Conservation (phyloP, 1,139 yeast genomes). For the Groenewaldozyma auringiensis region DNA sequence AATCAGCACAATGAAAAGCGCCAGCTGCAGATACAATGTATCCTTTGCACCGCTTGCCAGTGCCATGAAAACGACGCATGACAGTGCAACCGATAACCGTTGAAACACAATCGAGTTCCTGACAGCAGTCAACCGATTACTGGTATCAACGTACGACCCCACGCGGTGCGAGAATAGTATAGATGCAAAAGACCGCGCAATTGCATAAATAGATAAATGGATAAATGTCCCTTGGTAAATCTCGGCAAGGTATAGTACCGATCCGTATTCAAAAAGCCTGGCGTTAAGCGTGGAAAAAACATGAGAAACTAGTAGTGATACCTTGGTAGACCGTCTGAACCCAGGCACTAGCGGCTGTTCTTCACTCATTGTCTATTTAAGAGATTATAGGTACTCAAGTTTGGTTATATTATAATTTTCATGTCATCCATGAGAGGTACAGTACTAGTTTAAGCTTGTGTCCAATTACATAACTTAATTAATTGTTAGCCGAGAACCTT, state of each 20-base stretch:
- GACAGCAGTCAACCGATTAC: conserved; percentile 26
- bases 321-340: neutral
- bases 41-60: conserved; percentile 15
- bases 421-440: too few relatives aligned
- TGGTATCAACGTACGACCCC: conserved; percentile 25
- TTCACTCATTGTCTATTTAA: neutral
- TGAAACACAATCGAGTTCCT: conserved; percentile 30
- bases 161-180: conserved; percentile 26
- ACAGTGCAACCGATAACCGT: conserved; percentile 27
- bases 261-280: conserved; percentile 32
- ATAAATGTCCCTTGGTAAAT: conserved; percentile 27
- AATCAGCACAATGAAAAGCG: conserved; percentile 17
- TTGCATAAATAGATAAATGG: conserved; percentile 31
- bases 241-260: conserved; percentile 29
- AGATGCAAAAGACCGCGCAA: conserved; percentile 26
- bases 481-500: too few relatives aligned
- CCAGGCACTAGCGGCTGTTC: neutral
- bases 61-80: conserved; percentile 21
- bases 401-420: too few relatives aligned
- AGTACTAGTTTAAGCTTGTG: too few relatives aligned
- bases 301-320: conserved; percentile 26
- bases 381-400: neutral
- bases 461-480: too few relatives aligned
- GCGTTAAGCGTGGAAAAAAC: conserved; percentile 33
- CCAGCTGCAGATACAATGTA: conserved; percentile 1